phyloP scores from a whole-genome alignment of 495 filamentous ascomycete genomes.

The Daldinia grandis region DNA sequence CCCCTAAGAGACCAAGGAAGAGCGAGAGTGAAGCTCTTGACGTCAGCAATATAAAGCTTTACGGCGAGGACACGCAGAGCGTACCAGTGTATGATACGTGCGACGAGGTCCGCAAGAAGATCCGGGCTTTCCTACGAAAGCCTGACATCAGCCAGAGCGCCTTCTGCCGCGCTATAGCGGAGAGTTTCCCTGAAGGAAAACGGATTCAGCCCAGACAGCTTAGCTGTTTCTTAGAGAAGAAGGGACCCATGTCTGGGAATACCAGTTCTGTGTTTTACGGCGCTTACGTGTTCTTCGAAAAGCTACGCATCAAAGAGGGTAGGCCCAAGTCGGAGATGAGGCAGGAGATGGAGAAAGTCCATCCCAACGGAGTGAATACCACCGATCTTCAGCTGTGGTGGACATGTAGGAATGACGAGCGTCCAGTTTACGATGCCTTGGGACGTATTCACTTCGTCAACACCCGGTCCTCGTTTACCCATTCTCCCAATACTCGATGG shows the following conservation, averaged over 20 bases:
- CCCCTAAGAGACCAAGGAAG: conserved; percentile 43
- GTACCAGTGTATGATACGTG: conserved; percentile 61
- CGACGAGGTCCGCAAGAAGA: conserved; percentile 62
- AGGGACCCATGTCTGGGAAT: conserved; percentile 53
- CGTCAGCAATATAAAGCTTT: conserved; percentile 45
- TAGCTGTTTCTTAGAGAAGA: conserved; percentile 54
- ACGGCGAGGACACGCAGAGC: conserved; percentile 48
- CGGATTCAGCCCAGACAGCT: conserved; percentile 47
- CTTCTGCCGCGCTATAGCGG: conserved; percentile 54
- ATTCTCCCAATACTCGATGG: not conserved
- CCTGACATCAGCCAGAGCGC: conserved; percentile 52
- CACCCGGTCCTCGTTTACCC: not conserved
- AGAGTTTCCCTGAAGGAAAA: conserved; percentile 39
- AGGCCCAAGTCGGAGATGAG: conserved; percentile 59
- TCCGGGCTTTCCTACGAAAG: conserved; percentile 53
- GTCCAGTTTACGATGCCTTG: not conserved
- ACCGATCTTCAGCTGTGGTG: not conserved
- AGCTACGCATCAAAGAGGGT: conserved; percentile 57
- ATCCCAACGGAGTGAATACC: conserved; percentile 10
- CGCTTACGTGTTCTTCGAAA: conserved; percentile 63
- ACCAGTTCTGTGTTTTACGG: conserved; percentile 54
- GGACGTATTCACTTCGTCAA: conserved; percentile 9
- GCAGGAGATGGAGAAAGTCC: conserved; percentile 56
- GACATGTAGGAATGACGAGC: conserved; percentile 5
- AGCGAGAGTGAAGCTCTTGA: conserved; percentile 31